Evolutionary conservation across 1,139 yeast species (phyloP), one percentile per base, ranked within the genome.

Genomic region (Geotrichum restrictum): DNA sequence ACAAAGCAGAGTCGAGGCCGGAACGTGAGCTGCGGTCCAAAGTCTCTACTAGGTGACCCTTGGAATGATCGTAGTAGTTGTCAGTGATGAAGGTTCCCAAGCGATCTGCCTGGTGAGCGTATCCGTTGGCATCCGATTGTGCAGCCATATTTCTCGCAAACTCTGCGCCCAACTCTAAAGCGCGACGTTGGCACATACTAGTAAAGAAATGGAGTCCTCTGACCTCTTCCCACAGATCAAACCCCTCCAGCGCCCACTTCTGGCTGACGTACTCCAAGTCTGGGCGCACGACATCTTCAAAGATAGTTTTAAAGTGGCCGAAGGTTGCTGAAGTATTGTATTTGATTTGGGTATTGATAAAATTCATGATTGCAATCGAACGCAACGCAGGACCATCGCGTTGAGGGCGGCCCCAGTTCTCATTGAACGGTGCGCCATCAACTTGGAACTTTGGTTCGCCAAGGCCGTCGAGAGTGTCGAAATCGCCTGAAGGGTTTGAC

Each of bases 211-310:
- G 97, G 49, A 73, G 62, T 0, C 89, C 81, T 53, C 80, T 66
- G 45, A 86, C 73, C 68, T 93, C 98, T 70, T 93, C 98, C 98
- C 98, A 93, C 50, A 91, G 72, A 69, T 93, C 98, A 70, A 87
- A 93, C n/a, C 89, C 85, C 2, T 71, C 68, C 22, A 70, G 66
- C 10, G 71, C 62, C 97, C 97, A 91, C 60, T 78, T 75, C n/a
- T 68, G 64, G 32, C 77, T 62, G 19, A 86, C 77, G 60, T 83
- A 93, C 47, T 74, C 70, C 62, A 91, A 77, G 69, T 93, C 98
- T 1, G 85, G 83, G 61, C 80, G 80, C 16, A 91, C 62, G 11
- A 88, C 73, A 10, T 72, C 59, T 63, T 79, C 33, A 55, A 59
- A 67, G 16, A 61, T 42, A 7, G 53, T 53, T n/a, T 60, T 63